Percentiles rank a stretch among this genome's conserved stretches.
phyloP scores from a whole-genome alignment of 495 filamentous ascomycete species.

The Talaromyces thailandensis region DNA sequence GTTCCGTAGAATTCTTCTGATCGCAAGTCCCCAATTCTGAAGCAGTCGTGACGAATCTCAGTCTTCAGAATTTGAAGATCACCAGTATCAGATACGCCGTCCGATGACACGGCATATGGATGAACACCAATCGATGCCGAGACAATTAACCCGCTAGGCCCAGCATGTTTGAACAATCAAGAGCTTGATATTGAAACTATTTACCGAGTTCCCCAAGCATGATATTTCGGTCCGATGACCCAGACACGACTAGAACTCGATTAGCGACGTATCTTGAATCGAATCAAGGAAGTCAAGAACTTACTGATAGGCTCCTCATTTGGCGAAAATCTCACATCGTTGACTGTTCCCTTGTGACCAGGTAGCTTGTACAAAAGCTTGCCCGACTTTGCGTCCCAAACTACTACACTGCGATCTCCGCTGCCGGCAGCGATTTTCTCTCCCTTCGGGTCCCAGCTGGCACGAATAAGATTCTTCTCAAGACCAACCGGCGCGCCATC shows the following conservation, averaged over 20 bases:
- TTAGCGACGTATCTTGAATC: constrained; percentile 2
- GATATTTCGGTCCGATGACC: constrained; percentile 72
- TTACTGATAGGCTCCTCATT: constrained; percentile 78
- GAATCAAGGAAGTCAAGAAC: constrained; percentile 26
- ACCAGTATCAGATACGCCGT: not conserved
- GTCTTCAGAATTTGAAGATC: not conserved
- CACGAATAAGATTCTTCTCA: constrained; percentile 86
- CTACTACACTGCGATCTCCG: constrained; percentile 79
- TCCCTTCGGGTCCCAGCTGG: constrained; percentile 84
- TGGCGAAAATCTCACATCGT: constrained; percentile 86
- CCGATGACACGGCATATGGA: not conserved
- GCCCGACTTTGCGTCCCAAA: constrained; percentile 77
- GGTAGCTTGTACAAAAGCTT: constrained; percentile 92
- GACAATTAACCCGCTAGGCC: not conserved
- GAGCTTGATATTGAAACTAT: constrained; percentile 12
- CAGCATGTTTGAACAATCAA: not conserved
- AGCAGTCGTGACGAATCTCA: not conserved
- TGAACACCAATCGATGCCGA: not conserved
- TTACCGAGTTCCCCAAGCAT: constrained; percentile 69
- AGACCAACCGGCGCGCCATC: constrained; percentile 80
- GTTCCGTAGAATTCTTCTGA: not conserved
- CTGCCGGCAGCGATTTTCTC: constrained; percentile 82
- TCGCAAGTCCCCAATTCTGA: not conserved
- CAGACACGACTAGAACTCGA: constrained; percentile 65
- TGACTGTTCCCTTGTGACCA: constrained; percentile 91